Base-by-base conservation (phyloP, 768 basidiomycete species). In the Termitomyces sp. region DNA sequence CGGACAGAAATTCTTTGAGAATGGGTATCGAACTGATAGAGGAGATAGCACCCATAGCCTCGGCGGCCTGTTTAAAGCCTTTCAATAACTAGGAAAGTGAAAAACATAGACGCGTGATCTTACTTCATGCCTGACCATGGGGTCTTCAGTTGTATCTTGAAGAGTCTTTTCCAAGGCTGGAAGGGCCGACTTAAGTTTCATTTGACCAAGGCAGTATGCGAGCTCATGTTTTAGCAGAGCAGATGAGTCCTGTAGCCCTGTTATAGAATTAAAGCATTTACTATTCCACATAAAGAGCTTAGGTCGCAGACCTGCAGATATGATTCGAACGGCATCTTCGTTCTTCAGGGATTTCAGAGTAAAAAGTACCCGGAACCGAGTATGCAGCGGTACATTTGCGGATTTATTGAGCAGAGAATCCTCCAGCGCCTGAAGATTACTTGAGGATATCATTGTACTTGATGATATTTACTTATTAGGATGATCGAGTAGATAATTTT, bases 51-150 rank as follows among this genome's bases (percentile, higher is more conserved):
- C 95, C 97, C 78, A 99, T 88, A 9, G 97, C 97, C 73, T 99
- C 97, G n/a, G 97, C 97, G 49, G 96, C 94, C 90, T 95, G 50
- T 41, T 49, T n/a, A 25, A 10, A 27, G n/a, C 11, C 0, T n/a
- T 27, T 28, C 6, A 40, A 21, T 27, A n/a, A 25, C 25, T 50
- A 10, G 12, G 5, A 43, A 27, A 44, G 14, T 44, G 25, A 16
- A 44, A 50, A 39, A 51, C n/a, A n/a, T 51, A n/a, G 25, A 27
- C n/a, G n/a, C n/a, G 51, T 12, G 46, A 35, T 30, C 76, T 57
- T 62, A 91, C 93, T 81, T 99, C 97, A 73, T 99, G 97, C 54
- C 97, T 79, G 59, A 98, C 97, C 97, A 99, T 99, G 0, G 93
- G 87, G 69, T 96, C 89, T 68, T 95, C 88, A 17, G 76, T 66